Base-by-base conservation (phyloP, 257 asterid species). In the Nicotiana benthamiana region DNA sequence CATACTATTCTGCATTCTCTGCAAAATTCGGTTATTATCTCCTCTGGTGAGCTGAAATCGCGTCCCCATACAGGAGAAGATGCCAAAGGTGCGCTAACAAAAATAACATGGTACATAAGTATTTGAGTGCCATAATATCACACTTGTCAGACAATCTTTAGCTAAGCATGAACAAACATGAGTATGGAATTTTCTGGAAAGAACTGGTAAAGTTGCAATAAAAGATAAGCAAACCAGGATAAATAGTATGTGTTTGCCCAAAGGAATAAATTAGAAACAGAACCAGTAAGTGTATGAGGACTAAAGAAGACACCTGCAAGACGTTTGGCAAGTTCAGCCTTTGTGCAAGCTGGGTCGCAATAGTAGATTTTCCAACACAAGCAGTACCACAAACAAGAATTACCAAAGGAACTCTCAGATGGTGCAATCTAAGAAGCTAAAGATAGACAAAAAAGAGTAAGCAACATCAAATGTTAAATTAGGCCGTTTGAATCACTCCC, bases 381-480 rank as follows among this genome's bases (percentile, higher is more conserved):
- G 99, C 98, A 88, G 99, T 92, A 81, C 99, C 99, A 86, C 99
- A 96, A 24, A 96, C 98, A 79, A 96, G 99, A 90, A 96, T 96
- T 87, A 96, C 98, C 83, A 96, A 84, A 26, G 99, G 99, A 75
- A 96, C 97, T 86, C 99, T 91, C 87, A 90, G 97, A 88, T 96
- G 98, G 80, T 96, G 99, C 89, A 96, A 94, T 83, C 99, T 96
- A 86, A 80, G 80, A 46, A 82, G 84, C 77, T 80, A 86, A 63
- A 76, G 74, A 82, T 48, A 76, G 51, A 9, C 53, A 20, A 79
- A 22, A 17, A 70, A 43, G 28, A 13, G 32, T 32, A 79, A 86
- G 34, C 65, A 85, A 82, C 20, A 80, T 83, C 65, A 84, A 48
- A 75, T 80, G 7, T 18, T 52, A 36, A 75, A 83, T 75, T 40